Base-by-base conservation (phyloP, 257 asterid genomes). In the Coffea canephora region DNA sequence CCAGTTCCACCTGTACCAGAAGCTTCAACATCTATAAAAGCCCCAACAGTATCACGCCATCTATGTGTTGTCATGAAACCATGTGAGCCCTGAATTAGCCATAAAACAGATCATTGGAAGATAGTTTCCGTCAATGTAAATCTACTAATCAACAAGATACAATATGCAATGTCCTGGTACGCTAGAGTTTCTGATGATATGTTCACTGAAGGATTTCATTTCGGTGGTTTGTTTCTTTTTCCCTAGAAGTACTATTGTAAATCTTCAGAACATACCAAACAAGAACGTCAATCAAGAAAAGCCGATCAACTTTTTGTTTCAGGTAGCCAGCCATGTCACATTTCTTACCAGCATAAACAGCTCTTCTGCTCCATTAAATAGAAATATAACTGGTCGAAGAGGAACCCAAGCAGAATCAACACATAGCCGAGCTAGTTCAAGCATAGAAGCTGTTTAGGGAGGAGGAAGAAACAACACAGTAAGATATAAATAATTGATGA, bases 291-390 rank as follows among this genome's bases (percentile, higher is more conserved):
- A 23, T 52, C 48, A 36, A 70, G 77, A 72, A 69, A 8, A 59
- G 25, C 45, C 14, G 68, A 76, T 73, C n/a, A 81, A 67, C 50
- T 55, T 69, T 57, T 10, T 45, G 41, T n/a, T 54, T 36, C 23
- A 41, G 19, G 31, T 23, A 41, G 69, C 12, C 54, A 41, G 23
- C 48, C 4, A 70, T n/a, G 21, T 10, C 65, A 48, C 8, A 46
- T 46, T 57, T 81, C 94, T 89, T 89, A 96, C 98, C 97, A 92
- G 93, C 97, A 96, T 85, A 92, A 90, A 96, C 68, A 96, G 87
- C 84, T 96, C 99, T 89, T 96, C 99, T 79, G 98, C 99, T 76
- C 99, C 99, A 85, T 96, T 96, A 87, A 96, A 96, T 82, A 96
- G 87, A 90, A 96, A 91, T 80, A 96, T 90, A 81, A 96, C 78